Evolutionary conservation across 2,329 filamentous ascomycete genomes (phyloP).

Genomic region (Fusarium goolgardi): DNA sequence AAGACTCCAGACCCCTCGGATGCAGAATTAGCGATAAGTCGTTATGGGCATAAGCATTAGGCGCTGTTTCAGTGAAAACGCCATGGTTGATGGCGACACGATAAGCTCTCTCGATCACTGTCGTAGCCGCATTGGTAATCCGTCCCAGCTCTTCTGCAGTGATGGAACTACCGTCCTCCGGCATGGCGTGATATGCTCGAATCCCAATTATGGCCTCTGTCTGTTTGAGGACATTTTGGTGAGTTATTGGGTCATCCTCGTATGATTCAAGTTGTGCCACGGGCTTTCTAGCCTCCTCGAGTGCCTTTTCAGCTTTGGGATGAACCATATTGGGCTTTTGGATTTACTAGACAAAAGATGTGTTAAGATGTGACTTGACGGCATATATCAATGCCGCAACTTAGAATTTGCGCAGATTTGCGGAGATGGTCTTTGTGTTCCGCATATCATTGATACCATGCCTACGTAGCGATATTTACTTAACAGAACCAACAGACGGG

Average conservation of each 20-base stretch:
- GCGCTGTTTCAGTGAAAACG: slow-evolving; percentile 46
- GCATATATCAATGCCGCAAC: neutral
- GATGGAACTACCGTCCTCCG: slow-evolving; percentile 42
- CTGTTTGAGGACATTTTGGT: slow-evolving; percentile 43
- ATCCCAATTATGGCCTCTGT: slow-evolving; percentile 43
- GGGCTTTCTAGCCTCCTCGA: slow-evolving; percentile 45
- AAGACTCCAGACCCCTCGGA: slow-evolving; percentile 46
- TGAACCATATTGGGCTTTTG: slow-evolving; percentile 25
- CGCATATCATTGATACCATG: neutral
- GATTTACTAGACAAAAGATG: fast-evolving
- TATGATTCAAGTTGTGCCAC: slow-evolving; percentile 45
- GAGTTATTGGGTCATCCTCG: slow-evolving; percentile 41
- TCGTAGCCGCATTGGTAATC: slow-evolving; percentile 47
- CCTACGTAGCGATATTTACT: slow-evolving; percentile 14
- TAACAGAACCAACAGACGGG: slow-evolving; percentile 22
- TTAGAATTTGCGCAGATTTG: neutral
- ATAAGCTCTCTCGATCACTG: slow-evolving; percentile 49
- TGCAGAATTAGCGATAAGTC: slow-evolving; percentile 47
- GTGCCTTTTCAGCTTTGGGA: slow-evolving; percentile 44
- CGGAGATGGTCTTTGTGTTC: neutral
- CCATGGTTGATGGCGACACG: slow-evolving; percentile 49
- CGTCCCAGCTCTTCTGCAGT: slow-evolving; percentile 37
- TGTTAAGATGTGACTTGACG: neutral
- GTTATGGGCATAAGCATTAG: slow-evolving; percentile 51
- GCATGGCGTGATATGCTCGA: slow-evolving; percentile 46